These are phyloP conservation scores for Xylaria sp. DNA, from an alignment of 2,329 filamentous ascomycete genomes.

Conservation along the genomic window DNA sequence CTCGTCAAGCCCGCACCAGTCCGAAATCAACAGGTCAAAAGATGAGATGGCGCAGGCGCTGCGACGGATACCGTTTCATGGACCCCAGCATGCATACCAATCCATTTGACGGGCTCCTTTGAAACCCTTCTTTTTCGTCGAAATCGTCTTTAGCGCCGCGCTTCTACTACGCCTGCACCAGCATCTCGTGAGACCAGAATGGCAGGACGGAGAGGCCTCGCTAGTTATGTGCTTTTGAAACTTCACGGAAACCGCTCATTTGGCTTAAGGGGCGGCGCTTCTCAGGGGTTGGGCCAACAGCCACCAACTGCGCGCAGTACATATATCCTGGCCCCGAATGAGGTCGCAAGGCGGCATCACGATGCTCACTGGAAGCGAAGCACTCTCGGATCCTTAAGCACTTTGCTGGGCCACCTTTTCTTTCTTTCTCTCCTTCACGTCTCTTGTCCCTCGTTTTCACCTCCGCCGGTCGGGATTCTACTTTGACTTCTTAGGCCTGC, in stretches of 20 bases:
- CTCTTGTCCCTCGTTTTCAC: slow-evolving; percentile 18
- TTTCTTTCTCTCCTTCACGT: slow-evolving; percentile 15
- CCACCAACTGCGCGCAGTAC: neutral
- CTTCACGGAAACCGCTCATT: slow-evolving; percentile 41
- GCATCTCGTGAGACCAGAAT: slow-evolving; percentile 20
- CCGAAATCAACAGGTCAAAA: slow-evolving; percentile 32
- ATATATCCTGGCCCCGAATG: slow-evolving; percentile 19
- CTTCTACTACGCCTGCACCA: neutral
- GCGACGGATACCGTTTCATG: slow-evolving; percentile 42
- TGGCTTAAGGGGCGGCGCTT: slow-evolving; percentile 34
- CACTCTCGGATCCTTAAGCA: neutral
- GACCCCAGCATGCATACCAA: slow-evolving; percentile 11
- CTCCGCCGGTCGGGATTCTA: slow-evolving; percentile 34
- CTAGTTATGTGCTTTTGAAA: slow-evolving; percentile 40
- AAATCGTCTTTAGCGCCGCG: slow-evolving; percentile 11
- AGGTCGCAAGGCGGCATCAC: slow-evolving; percentile 14
- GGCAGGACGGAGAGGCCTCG: slow-evolving; percentile 24
- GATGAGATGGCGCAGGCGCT: slow-evolving; percentile 22
- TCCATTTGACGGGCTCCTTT: slow-evolving; percentile 20
- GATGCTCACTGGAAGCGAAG: slow-evolving; percentile 16
- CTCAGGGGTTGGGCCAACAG: slow-evolving; percentile 18
- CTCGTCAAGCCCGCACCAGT: slow-evolving; percentile 32
- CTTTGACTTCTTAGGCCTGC: slow-evolving; percentile 6
- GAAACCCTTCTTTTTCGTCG: slow-evolving; percentile 7
- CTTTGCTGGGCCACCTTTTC: slow-evolving; percentile 23